Evolutionary conservation across 371 early-diverging fungal species (phyloP).

Genomic region (Dinochytrium kinnereticum): DNA sequence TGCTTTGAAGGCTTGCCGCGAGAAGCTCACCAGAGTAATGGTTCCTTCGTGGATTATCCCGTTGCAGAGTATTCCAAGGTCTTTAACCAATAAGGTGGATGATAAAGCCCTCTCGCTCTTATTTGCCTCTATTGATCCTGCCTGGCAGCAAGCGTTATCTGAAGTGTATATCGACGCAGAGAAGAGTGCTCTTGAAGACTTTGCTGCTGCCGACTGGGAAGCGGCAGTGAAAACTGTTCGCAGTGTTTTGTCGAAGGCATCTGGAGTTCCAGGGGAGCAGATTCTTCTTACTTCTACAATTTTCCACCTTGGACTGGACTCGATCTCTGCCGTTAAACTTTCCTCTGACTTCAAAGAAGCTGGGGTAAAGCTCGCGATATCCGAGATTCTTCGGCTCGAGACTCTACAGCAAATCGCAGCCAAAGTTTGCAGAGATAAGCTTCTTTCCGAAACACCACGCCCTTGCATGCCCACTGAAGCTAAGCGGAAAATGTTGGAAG

Average conservation of each 20-base stretch:
- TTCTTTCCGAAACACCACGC: not conserved
- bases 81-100: not conserved
- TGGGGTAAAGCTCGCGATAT: not conserved
- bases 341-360: not conserved
- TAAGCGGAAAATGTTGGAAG: not conserved
- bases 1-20: not conserved
- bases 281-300: slow-evolving; percentile 14
- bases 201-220: not conserved
- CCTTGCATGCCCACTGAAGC: not conserved
- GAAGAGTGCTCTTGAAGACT: not conserved
- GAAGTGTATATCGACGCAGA: not conserved
- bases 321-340: slow-evolving; percentile 20
- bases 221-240: not conserved
- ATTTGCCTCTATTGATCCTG: not conserved
- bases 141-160: not conserved
- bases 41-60: slow-evolving; percentile 10
- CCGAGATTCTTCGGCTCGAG: not conserved
- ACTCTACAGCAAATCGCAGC: not conserved
- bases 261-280: not conserved
- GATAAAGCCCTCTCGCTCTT: not conserved
- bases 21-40: not conserved
- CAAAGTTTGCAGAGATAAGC: not conserved
- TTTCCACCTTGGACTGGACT: slow-evolving; percentile 35
- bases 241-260: not conserved
- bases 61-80: not conserved